Base-by-base conservation (phyloP, 1,284 basidiomycete species). In the Gomphus sp. region DNA sequence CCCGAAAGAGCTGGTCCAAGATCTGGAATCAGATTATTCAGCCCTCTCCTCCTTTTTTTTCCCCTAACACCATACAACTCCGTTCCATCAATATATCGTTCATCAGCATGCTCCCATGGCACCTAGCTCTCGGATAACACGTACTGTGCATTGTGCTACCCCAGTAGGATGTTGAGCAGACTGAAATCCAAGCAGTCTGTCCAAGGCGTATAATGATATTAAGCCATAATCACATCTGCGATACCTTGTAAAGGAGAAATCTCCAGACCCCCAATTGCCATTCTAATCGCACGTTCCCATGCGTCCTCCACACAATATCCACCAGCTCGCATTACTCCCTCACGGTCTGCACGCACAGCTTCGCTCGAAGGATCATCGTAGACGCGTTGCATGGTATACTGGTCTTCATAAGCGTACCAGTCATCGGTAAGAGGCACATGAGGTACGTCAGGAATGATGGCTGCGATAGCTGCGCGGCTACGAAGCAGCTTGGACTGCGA, bases 221-320 rank as follows among this genome's bases (percentile, higher is more conserved):
- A 22, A 22, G 22, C 22, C 22, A 22, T 22, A 22, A 22, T 22
- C n/a, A 36, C 22, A 31, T 58, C 57, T 60, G 43, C 49, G 18
- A 53, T 33, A 34, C 47, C 43, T 37, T 55, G 34, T 18, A 74
- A 67, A 2, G 80, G 79, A 43, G 66, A 59, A 33, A 89, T 68
- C 64, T 88, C 85, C 58, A 96, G 70, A 1, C 82, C 88, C 58
- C 88, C 87, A 22, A 94, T 86, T 1, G 90, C 89, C 64, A 73
- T 81, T 55, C 87, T 75, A 51, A 96, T 70, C 25, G 91, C 91
- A 65, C 92, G 80, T 66, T 89, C 87, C 93, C 93, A 96, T 54
- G 90, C 90, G 68, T 93, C 84, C 60, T 86, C 80, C 10, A 93
- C 75, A 64, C 78, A 79, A 69, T 91, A 97, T 2, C 92, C 93